Evolutionary conservation across 257 asterid species (phyloP).

Genomic region (Thymus quinquecostatus): DNA sequence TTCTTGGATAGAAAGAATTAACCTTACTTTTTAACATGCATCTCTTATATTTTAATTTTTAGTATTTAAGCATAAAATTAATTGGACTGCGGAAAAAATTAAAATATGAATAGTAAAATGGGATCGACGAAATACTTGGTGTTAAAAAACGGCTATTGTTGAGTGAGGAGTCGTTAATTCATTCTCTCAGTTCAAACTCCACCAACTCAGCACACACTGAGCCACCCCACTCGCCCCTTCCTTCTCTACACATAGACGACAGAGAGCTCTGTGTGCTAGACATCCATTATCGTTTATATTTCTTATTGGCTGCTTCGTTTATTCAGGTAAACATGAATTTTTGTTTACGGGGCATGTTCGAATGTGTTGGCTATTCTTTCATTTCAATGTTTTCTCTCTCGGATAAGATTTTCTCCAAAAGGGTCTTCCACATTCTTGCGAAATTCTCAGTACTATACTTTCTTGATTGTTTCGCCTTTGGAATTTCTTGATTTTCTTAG

Average conservation of each 20-base stretch:
- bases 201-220: neutral
- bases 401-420: slow-evolving; percentile 21
- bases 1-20: too few species aligned
- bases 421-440: neutral
- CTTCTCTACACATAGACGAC: slow-evolving; percentile 15
- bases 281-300: slow-evolving; percentile 13
- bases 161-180: slow-evolving; percentile 26
- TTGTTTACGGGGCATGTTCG: slow-evolving; percentile 16
- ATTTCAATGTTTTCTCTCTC: neutral
- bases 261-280: slow-evolving; percentile 6
- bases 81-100: too few species aligned
- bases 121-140: too few species aligned
- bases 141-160: slow-evolving; percentile 2
- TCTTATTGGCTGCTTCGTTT: slow-evolving; percentile 11
- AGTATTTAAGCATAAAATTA: too few species aligned
- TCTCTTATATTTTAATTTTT: too few species aligned
- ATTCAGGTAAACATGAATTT: slow-evolving; percentile 23
- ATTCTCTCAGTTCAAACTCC: slow-evolving; percentile 11
- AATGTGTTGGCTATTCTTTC: too few species aligned
- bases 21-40: too few species aligned
- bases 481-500: slow-evolving; percentile 13
- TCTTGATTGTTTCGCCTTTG: slow-evolving; percentile 11
- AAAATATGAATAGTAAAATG: too few species aligned
- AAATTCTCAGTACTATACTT: slow-evolving; percentile 5
- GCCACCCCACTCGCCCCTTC: neutral